Conservation (phyloP, 2,329 filamentous ascomycete species). For the Colletotrichum orchidophilum region DNA sequence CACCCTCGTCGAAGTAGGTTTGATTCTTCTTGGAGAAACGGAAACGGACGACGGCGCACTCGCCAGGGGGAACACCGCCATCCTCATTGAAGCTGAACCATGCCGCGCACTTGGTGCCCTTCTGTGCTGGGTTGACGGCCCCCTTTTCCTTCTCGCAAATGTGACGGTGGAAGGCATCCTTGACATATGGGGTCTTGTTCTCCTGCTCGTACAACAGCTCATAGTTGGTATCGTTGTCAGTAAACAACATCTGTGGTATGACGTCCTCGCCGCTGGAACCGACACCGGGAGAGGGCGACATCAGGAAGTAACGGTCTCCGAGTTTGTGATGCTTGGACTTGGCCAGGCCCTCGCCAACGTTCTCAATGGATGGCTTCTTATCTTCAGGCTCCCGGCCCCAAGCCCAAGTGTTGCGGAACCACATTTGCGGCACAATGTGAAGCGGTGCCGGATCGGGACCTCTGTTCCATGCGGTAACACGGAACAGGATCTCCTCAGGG, state of each 20-base stretch:
- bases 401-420: conserved; percentile 97
- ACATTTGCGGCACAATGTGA: conserved; percentile 93
- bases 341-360: conserved; percentile 72
- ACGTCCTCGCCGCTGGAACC: conserved; percentile 84
- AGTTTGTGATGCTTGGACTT: conserved; percentile 83
- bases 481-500: conserved; percentile 90
- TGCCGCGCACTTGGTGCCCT: conserved; percentile 88
- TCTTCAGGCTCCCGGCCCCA: conserved; percentile 84
- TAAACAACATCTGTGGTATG: conserved; percentile 86
- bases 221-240: conserved; percentile 94
- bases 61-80: conserved; percentile 86
- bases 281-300: conserved; percentile 90
- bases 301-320: conserved; percentile 83
- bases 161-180: conserved; percentile 92
- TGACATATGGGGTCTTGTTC: conserved; percentile 87
- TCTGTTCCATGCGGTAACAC: conserved; percentile 95
- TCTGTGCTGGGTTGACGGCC: conserved; percentile 81
- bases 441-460: conserved; percentile 89
- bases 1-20: conserved; percentile 87
- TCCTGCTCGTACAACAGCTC: conserved; percentile 78
- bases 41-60: conserved; percentile 95
- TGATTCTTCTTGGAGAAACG: conserved; percentile 81
- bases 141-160: conserved; percentile 84
- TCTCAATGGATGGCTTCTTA: conserved; percentile 82
- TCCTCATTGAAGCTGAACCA: conserved; percentile 94